A percentile compares a stretch with the other conserved stretches of the same genome.
Conservation (phyloP, 78 protist species). For the Speleostelium caveatum region DNA sequence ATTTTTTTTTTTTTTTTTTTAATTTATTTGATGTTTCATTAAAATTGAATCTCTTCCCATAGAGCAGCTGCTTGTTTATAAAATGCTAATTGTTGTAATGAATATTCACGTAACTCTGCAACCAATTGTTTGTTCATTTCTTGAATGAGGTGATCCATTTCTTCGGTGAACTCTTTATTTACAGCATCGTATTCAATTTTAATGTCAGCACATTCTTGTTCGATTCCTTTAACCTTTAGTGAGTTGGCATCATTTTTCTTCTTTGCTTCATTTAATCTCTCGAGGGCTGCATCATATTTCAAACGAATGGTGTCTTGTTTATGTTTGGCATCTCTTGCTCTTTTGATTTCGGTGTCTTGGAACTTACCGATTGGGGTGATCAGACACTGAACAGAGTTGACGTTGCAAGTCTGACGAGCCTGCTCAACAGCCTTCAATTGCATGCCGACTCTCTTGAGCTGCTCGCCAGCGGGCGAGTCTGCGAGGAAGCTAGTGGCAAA, state of each 20-base stretch:
- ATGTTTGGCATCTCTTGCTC: conserved; percentile 64
- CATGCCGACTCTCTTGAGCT: conserved; percentile 26
- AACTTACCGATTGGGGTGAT: conserved; percentile 63
- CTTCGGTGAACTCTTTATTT: conserved; percentile 29
- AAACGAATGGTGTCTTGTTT: conserved; percentile 50
- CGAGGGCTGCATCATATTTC: conserved; percentile 45
- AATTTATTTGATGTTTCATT: too few relatives aligned
- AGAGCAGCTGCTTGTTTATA: conserved; percentile 68
- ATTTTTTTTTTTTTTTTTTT: too few relatives aligned
- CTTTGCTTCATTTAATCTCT: conserved; percentile 19
- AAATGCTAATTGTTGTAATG: conserved; percentile 71
- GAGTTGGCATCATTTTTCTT: conserved; percentile 66
- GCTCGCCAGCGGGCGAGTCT: background rate
- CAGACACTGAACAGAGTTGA: conserved; percentile 45
- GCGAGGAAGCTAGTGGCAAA: conserved; percentile 36
- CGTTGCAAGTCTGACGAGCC: conserved; percentile 61
- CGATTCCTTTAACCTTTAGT: conserved; percentile 49
- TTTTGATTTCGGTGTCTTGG: conserved; percentile 65
- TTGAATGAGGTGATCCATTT: conserved; percentile 40
- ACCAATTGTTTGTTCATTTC: conserved; percentile 70
- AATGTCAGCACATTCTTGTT: conserved; percentile 52
- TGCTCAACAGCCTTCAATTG: conserved; percentile 67
- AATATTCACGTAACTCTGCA: conserved; percentile 52
- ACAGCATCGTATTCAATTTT: conserved; percentile 61
- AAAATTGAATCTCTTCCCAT: conserved; percentile 54